Conservation (phyloP, 805 yeast genomes). For the Hanseniaspora jakobsenii region DNA sequence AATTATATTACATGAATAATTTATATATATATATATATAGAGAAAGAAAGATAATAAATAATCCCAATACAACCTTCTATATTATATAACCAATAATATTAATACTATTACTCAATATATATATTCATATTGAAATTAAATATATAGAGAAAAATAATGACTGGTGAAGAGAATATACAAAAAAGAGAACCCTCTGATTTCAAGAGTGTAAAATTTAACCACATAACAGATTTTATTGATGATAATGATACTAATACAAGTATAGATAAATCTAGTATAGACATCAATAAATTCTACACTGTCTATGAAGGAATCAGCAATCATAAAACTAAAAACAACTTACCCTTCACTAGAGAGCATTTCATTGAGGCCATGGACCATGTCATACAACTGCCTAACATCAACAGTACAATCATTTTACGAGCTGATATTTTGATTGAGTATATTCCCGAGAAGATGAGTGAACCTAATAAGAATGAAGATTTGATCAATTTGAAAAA, state of each 20-base stretch:
- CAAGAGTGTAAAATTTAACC: conserved; percentile 7
- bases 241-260: too few species aligned
- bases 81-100: too few species aligned
- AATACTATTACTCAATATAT: too few species aligned
- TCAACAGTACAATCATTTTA: conserved; percentile 80
- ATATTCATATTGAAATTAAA: not conserved
- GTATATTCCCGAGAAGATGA: conserved; percentile 30
- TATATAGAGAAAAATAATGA: not conserved
- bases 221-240: not conserved
- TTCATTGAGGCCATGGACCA: conserved; percentile 69
- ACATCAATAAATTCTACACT: not conserved
- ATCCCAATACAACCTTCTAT: too few species aligned
- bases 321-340: not conserved
- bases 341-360: conserved; percentile 32
- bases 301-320: conserved; percentile 2
- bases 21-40: too few species aligned
- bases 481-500: too few species aligned
- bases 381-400: conserved; percentile 70
- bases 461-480: conserved; percentile 14
- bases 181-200: not conserved
- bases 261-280: too few species aligned
- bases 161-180: not conserved
- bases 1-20: too few species aligned
- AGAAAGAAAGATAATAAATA: too few species aligned
- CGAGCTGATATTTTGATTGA: conserved; percentile 71